Base-by-base conservation (phyloP, 2,329 filamentous ascomycete genomes). In the Aspergillus ustus region DNA sequence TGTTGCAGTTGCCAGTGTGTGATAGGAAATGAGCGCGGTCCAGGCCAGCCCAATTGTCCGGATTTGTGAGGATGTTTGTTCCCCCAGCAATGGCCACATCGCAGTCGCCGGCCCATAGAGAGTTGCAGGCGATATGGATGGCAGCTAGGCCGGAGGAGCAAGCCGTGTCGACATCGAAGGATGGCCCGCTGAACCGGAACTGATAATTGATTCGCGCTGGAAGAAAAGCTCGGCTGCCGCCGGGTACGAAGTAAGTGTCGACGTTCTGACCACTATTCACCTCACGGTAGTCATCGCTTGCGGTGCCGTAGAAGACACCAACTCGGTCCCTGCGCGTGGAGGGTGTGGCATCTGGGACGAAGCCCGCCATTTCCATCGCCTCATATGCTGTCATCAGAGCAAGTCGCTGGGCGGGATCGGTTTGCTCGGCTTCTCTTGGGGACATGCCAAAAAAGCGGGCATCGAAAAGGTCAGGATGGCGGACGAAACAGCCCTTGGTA, bases 21-120 rank as follows among this genome's bases (percentile, higher is more conserved):
- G 90, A 91, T 67, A 94, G 79, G 78, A 94, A 93, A 69, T 92
- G 89, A 13, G 90, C 91, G 67, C 90, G 87, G 71, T 88, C 90
- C 7, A 94, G 81, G 67, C 89, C 90, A 11, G 89, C 84, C 77
- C 91, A 92, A 80, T 91, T 91, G 74, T 93, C 91, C 0, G 91
- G 90, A 77, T 92, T 93, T 56, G 90, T 93, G 77, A 93, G 82
- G 62, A 92, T 66, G 54, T 91, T 92, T 20, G 91, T 80, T 64
- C 92, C 92, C 61, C 92, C 92, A 2, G 91, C 89, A 31, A 93
- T 87, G 1, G 91, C 92, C 9, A 90, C 93, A 71, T 95, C 91
- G 64, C 89, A 92, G 67, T 95, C 91, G 58, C 89, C 87, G 5
- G 86, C 85, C 85, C 89, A 90, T 9, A 93, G 81, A 0, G 91